phyloP scores from a whole-genome alignment of 1,284 basidiomycete genomes.

The Paramarasmius palmivorus region DNA sequence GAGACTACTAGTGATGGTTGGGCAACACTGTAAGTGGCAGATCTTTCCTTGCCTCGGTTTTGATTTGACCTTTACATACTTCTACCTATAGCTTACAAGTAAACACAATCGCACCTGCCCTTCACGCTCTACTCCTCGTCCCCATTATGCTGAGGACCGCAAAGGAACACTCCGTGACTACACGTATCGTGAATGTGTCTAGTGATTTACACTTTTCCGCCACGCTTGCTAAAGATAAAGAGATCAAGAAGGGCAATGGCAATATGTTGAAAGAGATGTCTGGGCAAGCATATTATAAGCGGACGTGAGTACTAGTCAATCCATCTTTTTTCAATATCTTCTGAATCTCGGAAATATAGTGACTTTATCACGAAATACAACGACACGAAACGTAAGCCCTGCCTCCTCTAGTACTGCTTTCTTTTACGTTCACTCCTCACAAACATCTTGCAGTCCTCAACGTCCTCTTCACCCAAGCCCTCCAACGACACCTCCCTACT shows the following conservation, averaged over 20 bases:
- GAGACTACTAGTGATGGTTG: slow-evolving; percentile 35
- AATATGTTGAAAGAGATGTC: slow-evolving; percentile 31
- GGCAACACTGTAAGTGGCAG: slow-evolving; percentile 33
- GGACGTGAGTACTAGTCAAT: slow-evolving; percentile 21
- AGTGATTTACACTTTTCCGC: slow-evolving; percentile 37
- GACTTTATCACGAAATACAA: not conserved
- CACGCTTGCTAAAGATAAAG: slow-evolving; percentile 21
- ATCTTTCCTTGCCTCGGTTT: not conserved
- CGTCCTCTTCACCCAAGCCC: slow-evolving; percentile 40
- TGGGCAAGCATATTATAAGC: slow-evolving; percentile 29
- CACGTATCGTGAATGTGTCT: slow-evolving; percentile 37
- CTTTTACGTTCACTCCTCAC: not conserved
- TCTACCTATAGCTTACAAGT: slow-evolving; percentile 37
- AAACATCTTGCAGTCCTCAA: slow-evolving; percentile 35
- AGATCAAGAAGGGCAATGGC: slow-evolving; percentile 23
- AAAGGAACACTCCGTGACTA: slow-evolving; percentile 23
- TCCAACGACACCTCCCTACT: slow-evolving; percentile 34
- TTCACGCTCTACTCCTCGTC: slow-evolving; percentile 41
- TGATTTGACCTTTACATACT: not conserved
- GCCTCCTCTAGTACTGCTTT: not conserved
- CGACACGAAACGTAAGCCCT: slow-evolving; percentile 34
- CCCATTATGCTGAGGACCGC: slow-evolving; percentile 40
- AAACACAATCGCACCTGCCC: slow-evolving; percentile 38
- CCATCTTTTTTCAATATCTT: too few relatives aligned
- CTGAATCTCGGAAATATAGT: not conserved